A percentile compares a stretch with the other conserved stretches of the same genome.
phyloP scores from a whole-genome alignment of 805 yeast species.

The Kockiozyma suomiensis region DNA sequence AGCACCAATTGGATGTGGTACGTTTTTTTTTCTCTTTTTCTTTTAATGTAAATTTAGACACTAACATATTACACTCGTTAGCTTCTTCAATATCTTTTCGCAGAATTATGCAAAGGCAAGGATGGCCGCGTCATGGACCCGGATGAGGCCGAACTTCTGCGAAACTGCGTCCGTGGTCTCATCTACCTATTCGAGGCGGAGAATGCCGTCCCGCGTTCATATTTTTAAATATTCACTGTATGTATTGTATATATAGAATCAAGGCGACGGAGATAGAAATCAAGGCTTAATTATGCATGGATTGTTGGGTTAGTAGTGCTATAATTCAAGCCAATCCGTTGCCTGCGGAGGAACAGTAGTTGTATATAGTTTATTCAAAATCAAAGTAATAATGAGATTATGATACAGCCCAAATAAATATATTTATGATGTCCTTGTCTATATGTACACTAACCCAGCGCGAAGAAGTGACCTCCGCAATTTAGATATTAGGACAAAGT shows the following conservation, averaged over 20 bases:
- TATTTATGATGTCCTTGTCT: no score
- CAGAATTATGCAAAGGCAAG: neutral
- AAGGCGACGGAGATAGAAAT: no score
- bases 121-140: neutral
- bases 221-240: neutral
- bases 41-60: neutral
- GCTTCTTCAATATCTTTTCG: conserved; percentile 2
- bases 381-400: no score
- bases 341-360: no score
- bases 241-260: no score
- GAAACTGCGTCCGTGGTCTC: conserved; percentile 9
- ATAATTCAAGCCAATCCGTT: no score
- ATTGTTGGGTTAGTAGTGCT: no score
- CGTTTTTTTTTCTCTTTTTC: neutral
- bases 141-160: neutral
- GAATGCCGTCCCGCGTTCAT: neutral
- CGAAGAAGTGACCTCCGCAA: neutral
- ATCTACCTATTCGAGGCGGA: conserved; percentile 13
- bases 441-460: no score
- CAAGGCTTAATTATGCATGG: no score
- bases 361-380: neutral
- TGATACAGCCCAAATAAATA: no score
- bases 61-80: neutral
- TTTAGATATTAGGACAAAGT: conserved; percentile 56
- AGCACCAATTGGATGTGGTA: neutral